Evolutionary conservation across 148 eudicot genomes (phyloP), one percentile per base, ranked within the genome.

Genomic region (Diospyros kaki): DNA sequence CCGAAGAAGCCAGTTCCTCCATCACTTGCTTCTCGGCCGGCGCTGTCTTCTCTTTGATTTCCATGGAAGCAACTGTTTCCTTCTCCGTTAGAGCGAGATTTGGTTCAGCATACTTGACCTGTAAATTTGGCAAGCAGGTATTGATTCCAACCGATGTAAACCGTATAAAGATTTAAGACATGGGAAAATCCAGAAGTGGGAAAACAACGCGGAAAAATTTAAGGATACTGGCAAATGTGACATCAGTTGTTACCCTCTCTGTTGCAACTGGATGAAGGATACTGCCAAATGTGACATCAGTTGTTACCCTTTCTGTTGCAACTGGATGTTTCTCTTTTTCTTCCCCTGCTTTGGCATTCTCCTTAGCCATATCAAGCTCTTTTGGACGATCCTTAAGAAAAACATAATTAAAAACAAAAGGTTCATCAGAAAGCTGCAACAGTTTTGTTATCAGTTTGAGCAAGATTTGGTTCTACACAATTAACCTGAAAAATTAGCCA

Each of bases 281-380:
- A 28, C 28, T 28, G 28, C 28, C 28, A 28, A 28, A 28, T 8
- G 10, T 6, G 58, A 69, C 28, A 42, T 1, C 4, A 14, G 48
- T 38, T n/a, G 11, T 38, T 73, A 73, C 81, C 81, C 15, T 43
- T 43, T 73, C 17, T 12, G 73, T 48, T 6, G 68, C 44, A 71
- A n/a, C 72, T 59, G 67, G 52, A 15, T 56, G 10, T 58, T 65
- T 50, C 52, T n/a, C 73, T n/a, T 12, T 53, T 18, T 1, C 12
- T 68, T 66, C 73, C 44, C 39, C 42, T 18, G 5, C 63, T 61
- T 18, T 64, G 40, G 39, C 45, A 52, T 68, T 71, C 55, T 58
- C 75, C 74, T 63, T 58, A 62, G 60, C 64, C 50, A 46, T 43
- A 17, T 52, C 40, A n/a, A 46, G 46, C 9, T 60, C 69, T 12